Conservation (phyloP, 1,284 basidiomycete genomes). For the Tremellales sp. region DNA sequence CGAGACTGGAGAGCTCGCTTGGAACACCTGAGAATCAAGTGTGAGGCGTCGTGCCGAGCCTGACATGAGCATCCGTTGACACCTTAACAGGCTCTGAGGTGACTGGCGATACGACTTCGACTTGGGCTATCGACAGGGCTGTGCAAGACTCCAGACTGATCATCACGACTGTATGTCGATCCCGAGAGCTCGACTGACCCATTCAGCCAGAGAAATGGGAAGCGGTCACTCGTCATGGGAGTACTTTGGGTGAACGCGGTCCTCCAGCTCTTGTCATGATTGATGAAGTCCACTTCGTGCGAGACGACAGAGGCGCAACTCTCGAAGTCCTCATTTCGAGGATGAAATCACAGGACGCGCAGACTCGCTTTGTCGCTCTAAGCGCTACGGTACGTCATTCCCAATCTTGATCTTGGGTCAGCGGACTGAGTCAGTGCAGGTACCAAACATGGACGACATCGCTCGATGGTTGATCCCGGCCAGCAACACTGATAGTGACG, state of each 20-base stretch:
- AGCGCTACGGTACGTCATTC: conserved; percentile 71
- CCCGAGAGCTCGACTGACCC: neutral
- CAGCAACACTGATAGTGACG: neutral
- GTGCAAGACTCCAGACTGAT: conserved; percentile 67
- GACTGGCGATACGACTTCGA: conserved; percentile 75
- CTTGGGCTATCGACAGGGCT: conserved; percentile 61
- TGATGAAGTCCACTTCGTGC: conserved; percentile 92
- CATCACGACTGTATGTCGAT: conserved; percentile 63
- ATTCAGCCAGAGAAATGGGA: conserved; percentile 95
- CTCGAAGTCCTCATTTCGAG: conserved; percentile 89
- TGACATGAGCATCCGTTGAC: conserved; percentile 6
- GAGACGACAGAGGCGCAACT: conserved; percentile 81
- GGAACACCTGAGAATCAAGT: conserved; percentile 65
- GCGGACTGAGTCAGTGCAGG: conserved; percentile 10
- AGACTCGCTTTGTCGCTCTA: conserved; percentile 77
- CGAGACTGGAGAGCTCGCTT: conserved; percentile 83
- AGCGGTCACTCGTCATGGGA: conserved; percentile 67
- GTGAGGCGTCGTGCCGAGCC: conserved; percentile 51
- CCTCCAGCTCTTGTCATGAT: conserved; percentile 65
- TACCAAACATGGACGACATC: conserved; percentile 84
- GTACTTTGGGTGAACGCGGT: conserved; percentile 53
- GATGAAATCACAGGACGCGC: conserved; percentile 64
- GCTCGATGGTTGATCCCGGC: conserved; percentile 68
- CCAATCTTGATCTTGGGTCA: too few relatives aligned
- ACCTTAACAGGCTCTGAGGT: conserved; percentile 67